Percentiles rank a stretch among this genome's conserved stretches.
phyloP scores from a whole-genome alignment of 2,329 filamentous ascomycete species.

The Cladophialophora immunda region DNA sequence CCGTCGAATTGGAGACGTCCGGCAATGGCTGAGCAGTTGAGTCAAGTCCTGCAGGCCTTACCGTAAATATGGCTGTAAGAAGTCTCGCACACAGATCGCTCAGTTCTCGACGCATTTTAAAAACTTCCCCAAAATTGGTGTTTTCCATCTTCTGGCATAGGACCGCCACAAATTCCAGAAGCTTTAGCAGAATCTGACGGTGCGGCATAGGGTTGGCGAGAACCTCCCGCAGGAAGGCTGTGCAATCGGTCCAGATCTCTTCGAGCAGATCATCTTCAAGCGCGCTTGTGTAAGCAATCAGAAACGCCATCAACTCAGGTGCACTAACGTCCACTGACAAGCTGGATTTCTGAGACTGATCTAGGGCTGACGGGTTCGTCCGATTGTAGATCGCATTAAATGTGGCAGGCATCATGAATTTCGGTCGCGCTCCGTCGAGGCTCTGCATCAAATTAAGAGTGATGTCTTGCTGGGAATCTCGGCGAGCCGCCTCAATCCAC shows the following conservation, averaged over 20 bases:
- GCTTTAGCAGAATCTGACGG: conserved; percentile 82
- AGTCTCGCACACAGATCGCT: conserved; percentile 88
- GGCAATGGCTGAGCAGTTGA: conserved; percentile 42
- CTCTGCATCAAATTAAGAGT: conserved; percentile 90
- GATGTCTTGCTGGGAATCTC: conserved; percentile 57
- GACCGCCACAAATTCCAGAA: conserved; percentile 88
- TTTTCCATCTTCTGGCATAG: conserved; percentile 96
- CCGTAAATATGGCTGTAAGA: conserved; percentile 92
- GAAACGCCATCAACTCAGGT: conserved; percentile 83
- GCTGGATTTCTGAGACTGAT: conserved; percentile 82
- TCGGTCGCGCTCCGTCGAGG: conserved; percentile 87
- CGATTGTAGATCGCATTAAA: conserved; percentile 97
- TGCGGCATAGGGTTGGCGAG: conserved; percentile 94
- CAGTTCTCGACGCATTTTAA: conserved; percentile 88
- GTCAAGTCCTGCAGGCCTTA: conserved; percentile 78
- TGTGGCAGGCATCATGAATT: conserved; percentile 89
- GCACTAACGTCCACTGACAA: conserved; percentile 86
- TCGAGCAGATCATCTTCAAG: conserved; percentile 97
- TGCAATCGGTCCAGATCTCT: conserved; percentile 96
- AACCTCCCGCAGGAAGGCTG: conserved; percentile 87
- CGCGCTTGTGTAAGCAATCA: conserved; percentile 88
- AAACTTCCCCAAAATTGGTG: conserved; percentile 94
- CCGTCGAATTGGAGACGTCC: conserved; percentile 4
- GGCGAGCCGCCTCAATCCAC: conserved; percentile 70
- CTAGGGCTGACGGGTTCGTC: conserved; percentile 82